These are phyloP conservation scores for Torrubiella hemipterigena DNA, from an alignment of 2,329 filamentous ascomycete genomes.

Conservation along the genomic window DNA sequence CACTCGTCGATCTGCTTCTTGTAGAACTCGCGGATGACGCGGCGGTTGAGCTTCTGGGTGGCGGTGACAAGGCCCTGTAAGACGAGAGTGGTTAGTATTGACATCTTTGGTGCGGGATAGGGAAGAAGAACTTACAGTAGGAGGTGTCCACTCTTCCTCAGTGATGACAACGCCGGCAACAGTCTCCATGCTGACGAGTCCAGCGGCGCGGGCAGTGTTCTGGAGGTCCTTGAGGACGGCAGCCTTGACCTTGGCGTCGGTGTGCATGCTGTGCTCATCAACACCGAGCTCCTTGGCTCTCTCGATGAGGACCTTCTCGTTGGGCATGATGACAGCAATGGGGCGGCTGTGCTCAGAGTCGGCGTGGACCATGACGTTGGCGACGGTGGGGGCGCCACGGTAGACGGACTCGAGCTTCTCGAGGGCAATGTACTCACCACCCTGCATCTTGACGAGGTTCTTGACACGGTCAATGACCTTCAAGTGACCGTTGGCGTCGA, in stretches of 20 bases:
- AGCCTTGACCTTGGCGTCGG: slow-evolving; percentile 50
- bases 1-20: slow-evolving; percentile 36
- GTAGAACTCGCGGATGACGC: slow-evolving; percentile 36
- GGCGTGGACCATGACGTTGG: slow-evolving; percentile 81
- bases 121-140: slow-evolving; percentile 52
- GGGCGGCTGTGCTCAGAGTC: slow-evolving; percentile 64
- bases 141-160: slow-evolving; percentile 80
- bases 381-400: slow-evolving; percentile 64
- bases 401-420: slow-evolving; percentile 94
- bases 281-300: slow-evolving; percentile 51
- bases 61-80: slow-evolving; percentile 46
- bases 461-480: slow-evolving; percentile 93
- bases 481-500: slow-evolving; percentile 67
- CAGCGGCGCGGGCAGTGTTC: slow-evolving; percentile 49
- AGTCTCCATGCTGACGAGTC: slow-evolving; percentile 60
- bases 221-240: slow-evolving; percentile 58
- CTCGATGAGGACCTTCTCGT: slow-evolving; percentile 49
- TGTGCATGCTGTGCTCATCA: slow-evolving; percentile 54
- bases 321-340: slow-evolving; percentile 66
- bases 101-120: no score
- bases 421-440: slow-evolving; percentile 92
- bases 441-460: slow-evolving; percentile 92
- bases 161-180: slow-evolving; percentile 65
- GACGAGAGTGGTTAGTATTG: slow-evolving; percentile 9
- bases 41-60: slow-evolving; percentile 49